phyloP scores from a whole-genome alignment of 1,284 basidiomycete species.

The Pascua sp. region DNA sequence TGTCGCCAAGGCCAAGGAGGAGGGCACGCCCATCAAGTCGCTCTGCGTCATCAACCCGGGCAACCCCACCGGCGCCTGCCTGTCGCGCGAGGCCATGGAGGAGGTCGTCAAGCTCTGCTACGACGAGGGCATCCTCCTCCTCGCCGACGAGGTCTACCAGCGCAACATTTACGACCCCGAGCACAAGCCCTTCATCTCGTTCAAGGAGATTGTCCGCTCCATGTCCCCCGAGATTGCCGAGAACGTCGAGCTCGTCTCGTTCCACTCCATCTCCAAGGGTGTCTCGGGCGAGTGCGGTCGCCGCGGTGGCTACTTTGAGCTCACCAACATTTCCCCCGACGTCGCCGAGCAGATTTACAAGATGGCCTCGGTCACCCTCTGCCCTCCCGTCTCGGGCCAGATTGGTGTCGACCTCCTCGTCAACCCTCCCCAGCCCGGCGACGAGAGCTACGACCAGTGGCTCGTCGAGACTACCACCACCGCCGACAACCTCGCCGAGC shows the following conservation, averaged over 20 bases:
- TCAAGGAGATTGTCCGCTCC: slow-evolving; percentile 77
- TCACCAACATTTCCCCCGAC: slow-evolving; percentile 70
- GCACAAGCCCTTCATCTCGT: slow-evolving; percentile 76
- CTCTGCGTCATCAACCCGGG: slow-evolving; percentile 95
- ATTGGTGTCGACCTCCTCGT: slow-evolving; percentile 87
- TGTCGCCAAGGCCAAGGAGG: slow-evolving; percentile 63
- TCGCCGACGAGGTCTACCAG: slow-evolving; percentile 96
- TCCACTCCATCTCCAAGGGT: slow-evolving; percentile 95
- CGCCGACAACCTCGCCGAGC: slow-evolving; percentile 66
- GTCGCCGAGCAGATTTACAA: slow-evolving; percentile 86
- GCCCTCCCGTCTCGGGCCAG: slow-evolving; percentile 76
- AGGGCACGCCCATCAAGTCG: slow-evolving; percentile 68
- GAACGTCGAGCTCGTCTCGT: slow-evolving; percentile 73
- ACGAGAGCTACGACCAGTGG: slow-evolving; percentile 72
- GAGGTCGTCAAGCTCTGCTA: slow-evolving; percentile 76
- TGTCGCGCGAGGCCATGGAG: slow-evolving; percentile 67
- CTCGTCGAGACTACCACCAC: slow-evolving; percentile 75
- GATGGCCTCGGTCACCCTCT: slow-evolving; percentile 84
- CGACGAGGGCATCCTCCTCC: slow-evolving; percentile 75
- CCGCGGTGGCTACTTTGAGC: slow-evolving; percentile 90
- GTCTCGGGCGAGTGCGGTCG: slow-evolving; percentile 90
- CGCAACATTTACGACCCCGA: slow-evolving; percentile 70
- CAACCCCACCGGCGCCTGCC: slow-evolving; percentile 85
- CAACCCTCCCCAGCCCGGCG: slow-evolving; percentile 71
- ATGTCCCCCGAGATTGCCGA: slow-evolving; percentile 54